Evolutionary conservation across 1,284 basidiomycete species (phyloP).

Genomic region (Ceratobasidium sp.): DNA sequence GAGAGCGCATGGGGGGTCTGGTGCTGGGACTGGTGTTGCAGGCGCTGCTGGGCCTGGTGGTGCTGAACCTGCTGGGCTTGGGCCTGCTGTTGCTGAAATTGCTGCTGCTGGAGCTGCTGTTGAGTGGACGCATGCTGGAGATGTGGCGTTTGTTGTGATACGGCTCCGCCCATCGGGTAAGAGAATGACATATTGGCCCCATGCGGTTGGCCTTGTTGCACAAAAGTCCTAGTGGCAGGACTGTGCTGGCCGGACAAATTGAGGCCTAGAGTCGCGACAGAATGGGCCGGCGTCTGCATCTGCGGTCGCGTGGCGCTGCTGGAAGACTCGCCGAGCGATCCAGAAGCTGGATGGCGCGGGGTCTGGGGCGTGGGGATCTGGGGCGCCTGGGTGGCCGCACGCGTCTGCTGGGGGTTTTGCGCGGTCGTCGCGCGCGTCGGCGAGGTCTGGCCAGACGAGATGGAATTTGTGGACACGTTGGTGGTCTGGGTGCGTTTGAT

Average conservation of each 20-base stretch:
- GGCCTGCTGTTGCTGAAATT: conserved; percentile 1
- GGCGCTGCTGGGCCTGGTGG: conserved; percentile 14
- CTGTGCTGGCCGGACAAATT: conserved; percentile 35
- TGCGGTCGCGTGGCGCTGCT: conserved; percentile 37
- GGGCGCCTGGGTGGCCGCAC: conserved; percentile 32
- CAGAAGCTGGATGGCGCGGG: conserved; percentile 38
- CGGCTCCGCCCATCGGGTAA: conserved; percentile 6
- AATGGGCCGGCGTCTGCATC: conserved; percentile 24
- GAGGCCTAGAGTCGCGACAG: conserved; percentile 24
- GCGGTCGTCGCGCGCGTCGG: conserved; percentile 34
- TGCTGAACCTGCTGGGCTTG: conserved; percentile 20
- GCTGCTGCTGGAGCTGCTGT: conserved; percentile 24
- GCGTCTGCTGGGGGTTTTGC: conserved; percentile 38
- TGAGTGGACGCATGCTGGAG: conserved; percentile 14
- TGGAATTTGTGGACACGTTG: conserved; percentile 26
- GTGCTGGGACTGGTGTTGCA: conserved; percentile 5
- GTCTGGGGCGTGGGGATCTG: conserved; percentile 39
- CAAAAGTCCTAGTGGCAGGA: conserved; percentile 40
- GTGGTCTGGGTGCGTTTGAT: conserved; percentile 47
- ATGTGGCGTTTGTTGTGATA: conserved; percentile 35
- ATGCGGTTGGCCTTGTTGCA: conserved; percentile 31
- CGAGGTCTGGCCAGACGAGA: conserved; percentile 33
- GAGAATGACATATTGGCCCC: conserved; percentile 37
- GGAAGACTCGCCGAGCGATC: conserved; percentile 39
- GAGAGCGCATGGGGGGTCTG: conserved; percentile 21